phyloP scores from a whole-genome alignment of 345 rosid genomes.

The Reutealis trisperma region DNA sequence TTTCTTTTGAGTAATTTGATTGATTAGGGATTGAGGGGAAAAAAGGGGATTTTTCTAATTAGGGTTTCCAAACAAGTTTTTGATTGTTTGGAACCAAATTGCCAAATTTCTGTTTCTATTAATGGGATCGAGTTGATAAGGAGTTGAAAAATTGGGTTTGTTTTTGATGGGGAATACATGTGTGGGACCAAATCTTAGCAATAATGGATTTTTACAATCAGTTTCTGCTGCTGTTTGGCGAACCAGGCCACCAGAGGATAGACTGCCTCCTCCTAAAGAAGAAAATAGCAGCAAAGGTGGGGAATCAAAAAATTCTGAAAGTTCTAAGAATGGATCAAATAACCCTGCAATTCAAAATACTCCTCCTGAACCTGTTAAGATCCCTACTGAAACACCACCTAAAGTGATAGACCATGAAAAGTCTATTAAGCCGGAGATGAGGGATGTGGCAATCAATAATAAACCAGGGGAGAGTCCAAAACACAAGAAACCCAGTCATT shows the following conservation, averaged over 20 bases:
- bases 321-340: constrained; percentile 23
- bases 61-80: constrained; percentile 7
- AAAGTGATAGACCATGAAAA: constrained; percentile 27
- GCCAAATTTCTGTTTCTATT: not conserved
- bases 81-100: constrained; percentile 10
- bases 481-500: constrained; percentile 47
- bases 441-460: constrained; percentile 19
- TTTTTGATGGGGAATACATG: constrained; percentile 85
- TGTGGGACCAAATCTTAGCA: constrained; percentile 71
- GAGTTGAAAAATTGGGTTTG: constrained; percentile 25
- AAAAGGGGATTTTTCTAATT: not conserved
- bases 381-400: constrained; percentile 31
- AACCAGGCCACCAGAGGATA: constrained; percentile 54
- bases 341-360: constrained; percentile 42
- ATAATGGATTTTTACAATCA: constrained; percentile 72
- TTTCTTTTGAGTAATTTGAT: not conserved
- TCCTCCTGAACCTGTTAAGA: constrained; percentile 73
- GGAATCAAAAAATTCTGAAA: constrained; percentile 22
- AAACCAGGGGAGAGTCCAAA: constrained; percentile 35
- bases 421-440: constrained; percentile 25
- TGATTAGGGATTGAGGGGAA: constrained; percentile 3
- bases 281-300: constrained; percentile 31
- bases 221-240: constrained; percentile 85
- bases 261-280: constrained; percentile 43
- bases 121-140: constrained; percentile 32